Conservation (phyloP, 2,329 filamentous ascomycete genomes). For the Aspergillus fumigatiaffinis region DNA sequence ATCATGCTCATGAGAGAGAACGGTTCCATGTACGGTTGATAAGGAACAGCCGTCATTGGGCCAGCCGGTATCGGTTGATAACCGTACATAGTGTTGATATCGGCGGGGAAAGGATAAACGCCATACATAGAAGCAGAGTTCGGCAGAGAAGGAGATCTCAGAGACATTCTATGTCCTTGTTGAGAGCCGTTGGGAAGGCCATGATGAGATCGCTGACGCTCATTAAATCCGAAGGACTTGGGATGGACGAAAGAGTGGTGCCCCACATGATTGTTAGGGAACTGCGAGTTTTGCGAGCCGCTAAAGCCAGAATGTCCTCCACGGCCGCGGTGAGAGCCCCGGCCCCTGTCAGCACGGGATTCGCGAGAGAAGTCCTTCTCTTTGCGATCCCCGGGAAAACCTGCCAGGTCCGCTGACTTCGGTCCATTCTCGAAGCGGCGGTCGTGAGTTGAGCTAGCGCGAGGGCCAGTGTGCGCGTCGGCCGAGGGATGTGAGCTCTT, state of each 20-base stretch:
- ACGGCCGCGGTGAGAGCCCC: conserved; percentile 39
- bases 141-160: conserved; percentile 61
- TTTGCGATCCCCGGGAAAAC: conserved; percentile 29
- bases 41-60: conserved; percentile 56
- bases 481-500: conserved; percentile 27
- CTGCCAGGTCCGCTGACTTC: conserved; percentile 34
- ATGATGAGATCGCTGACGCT: conserved; percentile 42
- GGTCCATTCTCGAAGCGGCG: conserved; percentile 37
- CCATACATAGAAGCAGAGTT: conserved; percentile 49
- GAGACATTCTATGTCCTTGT: conserved; percentile 48
- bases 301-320: conserved; percentile 36
- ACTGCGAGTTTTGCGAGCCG: conserved; percentile 34
- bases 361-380: conserved; percentile 37
- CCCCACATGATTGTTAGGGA: conserved; percentile 36
- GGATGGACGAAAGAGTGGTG: conserved; percentile 39
- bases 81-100: conserved; percentile 54
- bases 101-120: conserved; percentile 40
- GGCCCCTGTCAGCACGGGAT: conserved; percentile 36
- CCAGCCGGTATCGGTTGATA: conserved; percentile 52
- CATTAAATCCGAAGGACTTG: conserved; percentile 40
- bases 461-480: conserved; percentile 31
- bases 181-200: conserved; percentile 34
- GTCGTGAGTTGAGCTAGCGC: conserved; percentile 27
- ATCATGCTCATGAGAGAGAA: conserved; percentile 55
- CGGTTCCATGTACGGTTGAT: conserved; percentile 56